phyloP scores from a whole-genome alignment of 345 rosid species.

The Gossypium turneri region DNA sequence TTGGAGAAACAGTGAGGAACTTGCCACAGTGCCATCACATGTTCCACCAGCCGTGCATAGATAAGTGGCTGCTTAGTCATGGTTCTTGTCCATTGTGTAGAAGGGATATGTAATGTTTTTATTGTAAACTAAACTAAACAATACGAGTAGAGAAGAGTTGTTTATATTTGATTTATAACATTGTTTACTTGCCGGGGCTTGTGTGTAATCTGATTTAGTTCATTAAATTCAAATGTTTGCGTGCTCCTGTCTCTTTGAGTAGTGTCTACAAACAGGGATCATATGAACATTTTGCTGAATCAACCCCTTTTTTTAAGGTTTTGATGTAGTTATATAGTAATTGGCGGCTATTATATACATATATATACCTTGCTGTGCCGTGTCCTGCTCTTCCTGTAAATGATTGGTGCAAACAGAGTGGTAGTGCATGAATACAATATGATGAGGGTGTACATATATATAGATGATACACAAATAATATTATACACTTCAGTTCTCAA shows the following conservation, averaged over 20 bases:
- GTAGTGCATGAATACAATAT: neutral
- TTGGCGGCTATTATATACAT: neutral
- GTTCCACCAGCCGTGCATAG: conserved; percentile 96
- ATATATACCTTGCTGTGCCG: neutral
- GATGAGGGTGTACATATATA: neutral
- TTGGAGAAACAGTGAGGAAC: conserved; percentile 87
- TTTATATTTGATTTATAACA: neutral
- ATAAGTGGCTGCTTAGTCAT: conserved; percentile 82
- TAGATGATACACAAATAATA: no score
- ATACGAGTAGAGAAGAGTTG: conserved; percentile 6
- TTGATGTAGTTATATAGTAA: conserved; percentile 16
- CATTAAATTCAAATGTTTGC: conserved; percentile 4
- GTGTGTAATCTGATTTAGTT: neutral
- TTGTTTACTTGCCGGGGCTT: neutral
- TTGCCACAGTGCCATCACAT: conserved; percentile 94
- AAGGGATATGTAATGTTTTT: conserved; percentile 55
- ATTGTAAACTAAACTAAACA: conserved; percentile 20
- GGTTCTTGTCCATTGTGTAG: conserved; percentile 98
- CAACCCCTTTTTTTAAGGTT: conserved; percentile 36
- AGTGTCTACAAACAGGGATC: neutral
- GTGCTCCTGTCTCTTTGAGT: conserved; percentile 2
- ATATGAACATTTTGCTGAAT: conserved; percentile 16
- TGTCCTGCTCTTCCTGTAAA: neutral
- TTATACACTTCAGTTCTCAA: neutral
- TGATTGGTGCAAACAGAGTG: neutral